phyloP scores from a whole-genome alignment of 768 basidiomycete species.

The Lactarius psammicola region DNA sequence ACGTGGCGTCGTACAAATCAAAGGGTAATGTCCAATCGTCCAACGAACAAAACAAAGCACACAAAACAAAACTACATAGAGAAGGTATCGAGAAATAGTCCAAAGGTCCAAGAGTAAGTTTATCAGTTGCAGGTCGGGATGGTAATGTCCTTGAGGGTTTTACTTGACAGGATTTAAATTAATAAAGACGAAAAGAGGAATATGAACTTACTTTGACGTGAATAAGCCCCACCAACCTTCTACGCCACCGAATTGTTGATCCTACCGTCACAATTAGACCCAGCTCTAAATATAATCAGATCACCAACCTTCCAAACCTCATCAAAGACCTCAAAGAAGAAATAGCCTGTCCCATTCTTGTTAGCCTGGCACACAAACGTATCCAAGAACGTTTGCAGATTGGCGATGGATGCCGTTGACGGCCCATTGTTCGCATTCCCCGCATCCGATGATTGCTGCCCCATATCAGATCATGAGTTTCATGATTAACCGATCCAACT shows the following conservation, averaged over 20 bases:
- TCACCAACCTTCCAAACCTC: conserved; percentile 70
- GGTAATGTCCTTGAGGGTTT: conserved; percentile 67
- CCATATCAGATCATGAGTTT: background rate
- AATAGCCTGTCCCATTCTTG: conserved; percentile 76
- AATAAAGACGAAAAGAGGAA: background rate
- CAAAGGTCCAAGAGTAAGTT: conserved; percentile 2
- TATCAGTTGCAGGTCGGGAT: conserved; percentile 55
- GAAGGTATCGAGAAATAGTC: background rate
- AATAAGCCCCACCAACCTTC: conserved; percentile 74
- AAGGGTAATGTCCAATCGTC: background rate
- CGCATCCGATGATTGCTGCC: conserved; percentile 56
- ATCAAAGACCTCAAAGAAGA: conserved; percentile 84
- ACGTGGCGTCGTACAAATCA: conserved; percentile 8
- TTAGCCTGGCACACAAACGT: conserved; percentile 88
- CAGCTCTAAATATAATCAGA: background rate
- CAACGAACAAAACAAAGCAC: background rate
- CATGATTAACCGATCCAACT: background rate
- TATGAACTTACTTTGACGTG: conserved; percentile 47
- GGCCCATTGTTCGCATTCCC: conserved; percentile 65
- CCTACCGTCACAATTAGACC: conserved; percentile 37
- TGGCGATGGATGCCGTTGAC: conserved; percentile 55
- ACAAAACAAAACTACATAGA: conserved; percentile 1
- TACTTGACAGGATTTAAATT: conserved; percentile 41
- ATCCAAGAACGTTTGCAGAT: conserved; percentile 81
- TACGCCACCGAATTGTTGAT: conserved; percentile 72